Percentiles rank a stretch among this genome's conserved stretches.
Evolutionary conservation across 495 filamentous ascomycete species (phyloP).

Genomic region (Neurospora sp.): DNA sequence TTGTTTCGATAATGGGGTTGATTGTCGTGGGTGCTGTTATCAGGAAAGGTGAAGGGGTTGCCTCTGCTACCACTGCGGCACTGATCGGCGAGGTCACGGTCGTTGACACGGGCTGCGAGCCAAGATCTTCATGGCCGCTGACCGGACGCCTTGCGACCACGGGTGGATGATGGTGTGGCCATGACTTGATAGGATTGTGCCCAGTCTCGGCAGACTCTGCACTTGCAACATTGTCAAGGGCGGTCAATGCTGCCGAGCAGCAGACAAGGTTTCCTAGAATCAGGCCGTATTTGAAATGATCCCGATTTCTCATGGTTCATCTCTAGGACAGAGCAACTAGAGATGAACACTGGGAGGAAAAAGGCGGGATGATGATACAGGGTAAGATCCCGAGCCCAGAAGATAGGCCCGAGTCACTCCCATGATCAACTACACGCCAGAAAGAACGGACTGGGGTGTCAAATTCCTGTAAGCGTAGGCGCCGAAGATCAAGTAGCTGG

Average conservation of each 20-base stretch:
- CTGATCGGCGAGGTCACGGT: background rate
- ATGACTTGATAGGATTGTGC: background rate
- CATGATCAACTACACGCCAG: background rate
- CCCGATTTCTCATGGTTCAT: background rate
- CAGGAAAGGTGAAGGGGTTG: background rate
- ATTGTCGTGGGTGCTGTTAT: background rate
- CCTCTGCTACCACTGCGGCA: background rate
- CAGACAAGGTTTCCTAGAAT: background rate
- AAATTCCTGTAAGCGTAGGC: background rate
- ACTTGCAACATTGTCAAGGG: background rate
- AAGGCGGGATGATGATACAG: background rate
- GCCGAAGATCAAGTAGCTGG: background rate
- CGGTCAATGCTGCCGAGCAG: background rate
- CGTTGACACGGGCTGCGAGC: background rate
- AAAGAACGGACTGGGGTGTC: background rate
- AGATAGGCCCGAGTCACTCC: background rate
- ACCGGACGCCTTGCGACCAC: background rate
- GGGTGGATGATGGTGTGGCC: background rate
- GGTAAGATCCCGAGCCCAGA: background rate
- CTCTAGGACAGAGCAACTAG: background rate
- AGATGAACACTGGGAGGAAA: background rate
- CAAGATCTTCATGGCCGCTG: background rate
- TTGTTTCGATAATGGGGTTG: slow-evolving; percentile 3
- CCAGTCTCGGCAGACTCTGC: background rate
- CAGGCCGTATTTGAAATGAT: background rate